phyloP scores from a whole-genome alignment of 164 flowering plant genomes.

The Aristolochia contorta region DNA sequence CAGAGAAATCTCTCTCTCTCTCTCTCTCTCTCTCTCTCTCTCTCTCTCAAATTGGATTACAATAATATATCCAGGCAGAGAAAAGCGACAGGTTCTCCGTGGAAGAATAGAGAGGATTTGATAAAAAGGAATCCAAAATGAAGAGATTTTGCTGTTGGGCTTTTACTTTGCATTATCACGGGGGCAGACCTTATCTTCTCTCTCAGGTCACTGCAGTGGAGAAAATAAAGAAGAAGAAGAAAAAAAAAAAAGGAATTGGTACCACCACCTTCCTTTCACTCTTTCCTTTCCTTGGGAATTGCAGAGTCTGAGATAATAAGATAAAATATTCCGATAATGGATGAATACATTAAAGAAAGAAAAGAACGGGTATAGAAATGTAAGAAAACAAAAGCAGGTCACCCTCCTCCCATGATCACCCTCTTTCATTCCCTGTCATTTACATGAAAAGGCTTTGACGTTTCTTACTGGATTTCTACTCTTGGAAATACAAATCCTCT shows the following conservation, averaged over 20 bases:
- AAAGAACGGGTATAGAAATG: neutral
- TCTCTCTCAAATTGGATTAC: neutral
- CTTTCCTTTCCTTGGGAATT: neutral
- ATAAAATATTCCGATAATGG: neutral
- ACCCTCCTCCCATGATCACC: neutral
- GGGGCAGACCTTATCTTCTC: conserved; percentile 8
- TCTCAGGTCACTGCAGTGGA: neutral
- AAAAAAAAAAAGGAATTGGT: neutral
- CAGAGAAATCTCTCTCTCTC: neutral
- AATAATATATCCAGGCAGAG: neutral
- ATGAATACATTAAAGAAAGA: neutral
- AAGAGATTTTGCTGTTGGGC: conserved; percentile 8
- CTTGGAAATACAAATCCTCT: too few relatives aligned
- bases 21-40: conserved; percentile 1
- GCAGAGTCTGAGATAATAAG: conserved; percentile 7
- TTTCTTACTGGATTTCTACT: neutral
- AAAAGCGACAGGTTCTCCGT: neutral
- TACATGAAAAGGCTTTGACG: neutral
- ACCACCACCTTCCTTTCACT: neutral
- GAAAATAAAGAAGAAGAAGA: neutral
- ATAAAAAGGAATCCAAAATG: neutral
- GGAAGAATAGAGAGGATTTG: neutral
- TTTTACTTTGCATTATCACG: conserved; percentile 11
- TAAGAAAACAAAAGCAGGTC: conserved; percentile 1
- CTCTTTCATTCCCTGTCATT: neutral